Base-by-base conservation (phyloP, 78 protist species). In the Neovahlkampfia damariscottae region DNA sequence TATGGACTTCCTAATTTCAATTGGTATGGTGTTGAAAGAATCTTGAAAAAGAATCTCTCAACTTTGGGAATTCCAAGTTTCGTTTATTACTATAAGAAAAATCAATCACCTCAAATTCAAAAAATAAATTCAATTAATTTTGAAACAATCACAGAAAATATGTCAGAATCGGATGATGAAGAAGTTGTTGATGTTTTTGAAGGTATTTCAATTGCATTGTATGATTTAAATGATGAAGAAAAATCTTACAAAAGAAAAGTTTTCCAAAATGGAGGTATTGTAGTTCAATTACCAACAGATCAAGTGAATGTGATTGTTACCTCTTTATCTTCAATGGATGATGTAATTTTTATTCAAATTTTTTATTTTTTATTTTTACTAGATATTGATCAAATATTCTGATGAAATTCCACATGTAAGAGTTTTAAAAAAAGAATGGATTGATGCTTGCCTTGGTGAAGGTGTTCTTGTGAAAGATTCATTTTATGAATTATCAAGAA, bases 111-210 rank as follows among this genome's bases (percentile, higher is more conserved):
- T n/a, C n/a, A 50, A 19, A 19, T 19, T n/a, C 62, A 19, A 50
- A 50, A 50, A 50, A 19, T 50, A 19, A n/a, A 19, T n/a, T 19
- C 62, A 50, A 50, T 50, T 50, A 19, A n/a, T 50, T 19, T 50
- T 19, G n/a, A n/a, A n/a, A n/a, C n/a, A n/a, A 50, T 19, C 62
- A 50, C 62, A 19, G 19, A 50, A 50, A 50, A 50, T 19, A 19
- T 50, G 62, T 50, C n/a, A n/a, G 62, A 19, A n/a, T 50, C 62
- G 19, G 19, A 19, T 50, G 62, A 19, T 19, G 34, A 50, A 50
- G 62, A 50, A 50, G 62, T 50, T 50, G 19, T n/a, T n/a, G 62
- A 50, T 50, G 62, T 50, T 50, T 50, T 50, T 50, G 62, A 50
- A 50, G 62, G 19, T 19, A n/a, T 50, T 19, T n/a, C 34, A 50